A percentile compares a stretch with the other conserved stretches of the same genome.
phyloP scores from a whole-genome alignment of 2,329 filamentous ascomycete species.

The Paracoccidioides lutzii region DNA sequence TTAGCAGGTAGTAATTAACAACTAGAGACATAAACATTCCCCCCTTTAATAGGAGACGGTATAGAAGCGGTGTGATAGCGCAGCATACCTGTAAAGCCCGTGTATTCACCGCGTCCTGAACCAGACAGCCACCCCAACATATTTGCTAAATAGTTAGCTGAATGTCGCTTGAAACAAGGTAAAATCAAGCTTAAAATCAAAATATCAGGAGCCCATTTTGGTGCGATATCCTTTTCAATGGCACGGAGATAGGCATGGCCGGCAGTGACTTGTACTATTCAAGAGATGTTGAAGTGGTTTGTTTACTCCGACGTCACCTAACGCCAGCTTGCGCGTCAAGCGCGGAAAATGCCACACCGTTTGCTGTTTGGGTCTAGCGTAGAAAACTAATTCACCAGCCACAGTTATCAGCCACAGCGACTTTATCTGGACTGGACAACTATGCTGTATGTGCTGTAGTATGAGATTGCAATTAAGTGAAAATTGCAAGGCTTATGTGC shows the following conservation, averaged over 20 bases:
- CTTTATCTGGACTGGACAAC: neutral
- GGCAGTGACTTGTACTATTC: conserved; percentile 5
- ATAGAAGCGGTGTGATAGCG: conserved; percentile 6
- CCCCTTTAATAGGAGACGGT: neutral
- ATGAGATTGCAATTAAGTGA: too few species aligned
- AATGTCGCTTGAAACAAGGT: conserved; percentile 5
- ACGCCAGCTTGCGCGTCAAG: neutral
- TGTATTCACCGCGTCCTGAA: conserved; percentile 17
- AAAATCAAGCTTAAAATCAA: conserved; percentile 14
- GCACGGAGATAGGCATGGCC: conserved; percentile 7
- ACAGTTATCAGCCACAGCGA: neutral
- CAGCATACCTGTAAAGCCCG: conserved; percentile 18
- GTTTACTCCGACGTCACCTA: conserved; percentile 4
- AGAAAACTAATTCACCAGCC: neutral
- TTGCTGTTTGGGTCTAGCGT: neutral
- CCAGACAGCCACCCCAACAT: conserved; percentile 27
- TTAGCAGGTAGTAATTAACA: conserved; percentile 1
- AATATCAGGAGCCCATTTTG: neutral
- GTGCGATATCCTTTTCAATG: conserved; percentile 21
- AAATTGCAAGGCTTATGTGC: too few species aligned
- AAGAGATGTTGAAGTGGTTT: conserved; percentile 11
- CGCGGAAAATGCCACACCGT: neutral
- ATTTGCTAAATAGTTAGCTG: conserved; percentile 4
- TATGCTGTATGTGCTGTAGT: too few species aligned
- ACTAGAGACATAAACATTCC: neutral